Conservation (phyloP, 306 rosid genomes). For the Parietaria judaica region DNA sequence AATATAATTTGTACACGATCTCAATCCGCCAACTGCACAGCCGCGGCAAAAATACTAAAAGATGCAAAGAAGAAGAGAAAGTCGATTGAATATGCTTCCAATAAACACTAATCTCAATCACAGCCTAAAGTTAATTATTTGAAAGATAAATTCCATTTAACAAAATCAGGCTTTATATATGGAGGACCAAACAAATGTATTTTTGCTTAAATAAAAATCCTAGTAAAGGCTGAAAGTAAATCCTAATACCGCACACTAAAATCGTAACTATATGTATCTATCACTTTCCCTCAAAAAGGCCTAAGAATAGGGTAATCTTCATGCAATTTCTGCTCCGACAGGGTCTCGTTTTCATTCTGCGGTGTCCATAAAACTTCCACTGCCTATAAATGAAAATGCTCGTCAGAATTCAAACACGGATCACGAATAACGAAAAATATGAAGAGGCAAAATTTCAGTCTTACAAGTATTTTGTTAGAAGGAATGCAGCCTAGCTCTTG, state of each 20-base stretch:
- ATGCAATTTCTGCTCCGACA: conserved; percentile 85
- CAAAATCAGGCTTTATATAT: too few species aligned
- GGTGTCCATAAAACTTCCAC: conserved; percentile 99
- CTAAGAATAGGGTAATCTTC: conserved; percentile 96
- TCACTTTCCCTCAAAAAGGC: conserved; percentile 44
- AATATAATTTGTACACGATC: conserved; percentile 6
- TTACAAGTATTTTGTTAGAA: conserved; percentile 67
- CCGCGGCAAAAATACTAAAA: too few species aligned
- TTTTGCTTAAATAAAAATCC: too few species aligned
- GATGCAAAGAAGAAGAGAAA: too few species aligned
- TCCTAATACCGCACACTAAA: too few species aligned
- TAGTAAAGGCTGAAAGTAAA: too few species aligned
- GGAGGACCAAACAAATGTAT: too few species aligned
- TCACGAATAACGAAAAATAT: not conserved
- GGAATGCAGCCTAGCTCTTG: conserved; percentile 93
- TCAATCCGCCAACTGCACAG: not conserved
- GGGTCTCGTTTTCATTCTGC: conserved; percentile 85
- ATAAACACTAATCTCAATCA: too few species aligned
- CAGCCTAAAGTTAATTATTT: too few species aligned
- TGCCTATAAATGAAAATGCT: conserved; percentile 42
- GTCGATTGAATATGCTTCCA: too few species aligned
- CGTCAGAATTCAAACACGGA: conserved; percentile 6
- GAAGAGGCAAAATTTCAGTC: conserved; percentile 13
- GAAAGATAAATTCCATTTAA: too few species aligned
- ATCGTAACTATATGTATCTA: too few species aligned